Base-by-base conservation (phyloP, 805 yeast species). In the Jamesozyma spencerorum region DNA sequence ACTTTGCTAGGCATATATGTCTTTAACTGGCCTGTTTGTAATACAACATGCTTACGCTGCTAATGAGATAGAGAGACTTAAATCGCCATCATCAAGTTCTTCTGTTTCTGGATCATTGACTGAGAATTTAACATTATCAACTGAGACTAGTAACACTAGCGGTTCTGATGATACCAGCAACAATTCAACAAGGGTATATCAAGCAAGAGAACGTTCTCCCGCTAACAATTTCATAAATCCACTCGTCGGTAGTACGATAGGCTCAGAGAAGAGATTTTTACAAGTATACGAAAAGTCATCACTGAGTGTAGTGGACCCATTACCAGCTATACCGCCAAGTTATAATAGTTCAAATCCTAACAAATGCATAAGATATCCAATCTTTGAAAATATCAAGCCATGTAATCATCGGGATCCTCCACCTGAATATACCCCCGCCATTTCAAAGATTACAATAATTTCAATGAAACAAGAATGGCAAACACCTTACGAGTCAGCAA, bases 401-500 rank as follows among this genome's bases (percentile, higher is more conserved):
- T 38, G 53, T 31, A 12, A 37, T 2, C 65, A 62, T 3, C 39
- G 48, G 20, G 80, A 76, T 35, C 30, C 24, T 2, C 71, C 83
- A 5, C 97, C 97, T 1, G 43, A 47, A 0, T 87, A 87, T 56
- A 37, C 71, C 0, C 82, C 95, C 0, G 70, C 92, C 0, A 75
- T 82, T 2, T 72, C 75, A 50, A 72, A 77, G 41, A 53, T 77
- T 3, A 80, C 85, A 0, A 53, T 72, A 1, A 69, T 81, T 2
- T 55, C 72, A 5, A 67, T 87, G 50, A 87, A 87, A 55, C 53
- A 71, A 36, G 96, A 87, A 59, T 77, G 87, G 81, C 46, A 75
- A 1, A 71, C 85, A 3, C 96, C 96, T 0, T 82, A 79, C 55
- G 87, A 81, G 49, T 66, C 77, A 2, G 71, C 94, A 0, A 69